Conservation (phyloP, 306 rosid species). For the Neltuma alba region DNA sequence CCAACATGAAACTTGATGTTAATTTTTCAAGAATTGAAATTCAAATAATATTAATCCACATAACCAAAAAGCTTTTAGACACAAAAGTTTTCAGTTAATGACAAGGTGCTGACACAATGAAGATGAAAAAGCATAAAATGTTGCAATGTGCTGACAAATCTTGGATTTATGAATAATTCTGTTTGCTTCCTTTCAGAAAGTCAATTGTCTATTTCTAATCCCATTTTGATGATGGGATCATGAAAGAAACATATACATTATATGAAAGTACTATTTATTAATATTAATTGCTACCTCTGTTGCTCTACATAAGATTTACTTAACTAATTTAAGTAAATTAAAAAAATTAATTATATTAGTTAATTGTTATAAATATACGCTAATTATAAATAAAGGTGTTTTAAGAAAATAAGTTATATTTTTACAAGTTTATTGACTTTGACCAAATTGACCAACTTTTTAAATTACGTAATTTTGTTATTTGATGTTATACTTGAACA, state of each 20-base stretch:
- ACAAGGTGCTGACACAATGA: background rate
- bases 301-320: too few relatives aligned
- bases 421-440: too few relatives aligned
- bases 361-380: too few relatives aligned
- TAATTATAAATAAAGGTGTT: too few relatives aligned
- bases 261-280: background rate
- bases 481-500: too few relatives aligned
- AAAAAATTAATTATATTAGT: too few relatives aligned
- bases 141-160: background rate
- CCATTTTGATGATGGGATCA: slow-evolving; percentile 1
- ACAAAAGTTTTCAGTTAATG: background rate
- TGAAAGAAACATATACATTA: background rate
- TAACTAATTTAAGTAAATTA: too few relatives aligned
- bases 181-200: slow-evolving; percentile 1
- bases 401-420: too few relatives aligned
- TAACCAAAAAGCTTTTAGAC: slow-evolving; percentile 1
- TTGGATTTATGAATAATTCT: background rate
- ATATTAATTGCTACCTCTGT: background rate
- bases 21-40: background rate
- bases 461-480: too few relatives aligned
- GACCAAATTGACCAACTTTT: too few relatives aligned
- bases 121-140: background rate
- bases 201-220: slow-evolving; percentile 3
- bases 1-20: background rate
- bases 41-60: background rate